Conservation (phyloP, 495 filamentous ascomycete genomes). For the Tuber calosporum region DNA sequence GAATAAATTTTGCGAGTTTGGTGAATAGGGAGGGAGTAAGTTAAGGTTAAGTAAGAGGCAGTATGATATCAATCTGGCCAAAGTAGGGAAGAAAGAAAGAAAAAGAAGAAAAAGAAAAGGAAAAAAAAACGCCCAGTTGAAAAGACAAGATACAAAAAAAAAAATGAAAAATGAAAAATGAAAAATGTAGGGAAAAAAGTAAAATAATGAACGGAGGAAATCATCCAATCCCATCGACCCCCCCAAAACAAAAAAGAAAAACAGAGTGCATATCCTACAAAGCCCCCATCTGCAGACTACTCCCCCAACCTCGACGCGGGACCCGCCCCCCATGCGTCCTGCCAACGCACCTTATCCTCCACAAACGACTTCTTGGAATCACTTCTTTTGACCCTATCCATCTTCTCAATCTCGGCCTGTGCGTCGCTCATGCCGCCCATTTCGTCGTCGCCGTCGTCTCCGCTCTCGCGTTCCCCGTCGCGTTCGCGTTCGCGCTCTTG, state of each 20-base stretch:
- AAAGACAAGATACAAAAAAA: background rate
- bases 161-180: background rate
- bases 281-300: background rate
- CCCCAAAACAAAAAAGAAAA: background rate
- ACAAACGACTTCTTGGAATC: conserved; percentile 6
- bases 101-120: too few species aligned
- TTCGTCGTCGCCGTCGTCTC: conserved; percentile 34
- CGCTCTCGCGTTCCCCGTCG: conserved; percentile 22
- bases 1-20: background rate
- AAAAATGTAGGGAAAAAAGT: background rate
- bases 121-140: background rate
- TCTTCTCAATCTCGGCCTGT: conserved; percentile 2
- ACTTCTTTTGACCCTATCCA: conserved; percentile 12
- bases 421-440: conserved; percentile 24
- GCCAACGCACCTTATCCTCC: conserved; percentile 35
- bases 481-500: background rate
- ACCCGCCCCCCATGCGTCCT: conserved; percentile 33
- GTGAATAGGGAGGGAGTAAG: background rate
- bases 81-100: background rate
- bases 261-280: background rate
- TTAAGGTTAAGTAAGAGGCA: background rate
- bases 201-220: background rate
- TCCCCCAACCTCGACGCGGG: background rate
- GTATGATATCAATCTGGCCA: background rate
- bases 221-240: background rate